Conservation (phyloP, 371 early-diverging fungal genomes). For the Polyrhizophydium stewartii region DNA sequence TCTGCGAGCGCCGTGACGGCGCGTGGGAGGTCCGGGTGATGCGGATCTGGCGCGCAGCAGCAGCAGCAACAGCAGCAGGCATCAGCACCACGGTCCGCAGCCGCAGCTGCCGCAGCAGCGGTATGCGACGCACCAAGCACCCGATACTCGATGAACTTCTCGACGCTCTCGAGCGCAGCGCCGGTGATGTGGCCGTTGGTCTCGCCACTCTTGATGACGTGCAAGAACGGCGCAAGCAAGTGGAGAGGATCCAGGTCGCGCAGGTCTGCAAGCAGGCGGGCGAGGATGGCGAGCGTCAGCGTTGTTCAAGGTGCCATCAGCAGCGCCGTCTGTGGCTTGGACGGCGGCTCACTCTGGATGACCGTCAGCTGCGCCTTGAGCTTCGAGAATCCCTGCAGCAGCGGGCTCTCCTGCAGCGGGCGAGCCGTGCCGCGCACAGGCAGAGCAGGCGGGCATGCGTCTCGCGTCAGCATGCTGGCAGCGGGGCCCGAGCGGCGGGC, state of each 20-base stretch:
- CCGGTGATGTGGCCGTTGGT: slow-evolving; percentile 94
- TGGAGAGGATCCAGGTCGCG: slow-evolving; percentile 66
- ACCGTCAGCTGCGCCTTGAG: slow-evolving; percentile 62
- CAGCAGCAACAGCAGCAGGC: not conserved
- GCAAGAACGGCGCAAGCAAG: slow-evolving; percentile 84
- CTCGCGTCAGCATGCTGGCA: not conserved
- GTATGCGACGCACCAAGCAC: slow-evolving; percentile 59
- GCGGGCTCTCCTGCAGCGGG: slow-evolving; percentile 54
- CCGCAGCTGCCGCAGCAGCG: not conserved
- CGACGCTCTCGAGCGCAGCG: slow-evolving; percentile 80
- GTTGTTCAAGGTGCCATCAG: not conserved
- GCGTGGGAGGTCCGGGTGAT: slow-evolving; percentile 59
- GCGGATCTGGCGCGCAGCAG: slow-evolving; percentile 43
- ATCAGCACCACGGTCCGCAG: no score
- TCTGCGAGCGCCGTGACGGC: slow-evolving; percentile 66
- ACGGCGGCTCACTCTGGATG: slow-evolving; percentile 44
- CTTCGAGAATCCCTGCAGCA: slow-evolving; percentile 67
- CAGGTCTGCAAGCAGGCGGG: slow-evolving; percentile 22
- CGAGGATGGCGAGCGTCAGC: not conserved
- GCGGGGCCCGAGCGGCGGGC: not conserved
- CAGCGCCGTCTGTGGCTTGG: not conserved
- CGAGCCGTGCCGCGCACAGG: no score
- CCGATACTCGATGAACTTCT: slow-evolving; percentile 83
- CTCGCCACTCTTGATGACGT: slow-evolving; percentile 85
- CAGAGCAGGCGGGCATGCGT: no score